Conservation (phyloP, 805 yeast species). For the Monosporozyma aerobia region DNA sequence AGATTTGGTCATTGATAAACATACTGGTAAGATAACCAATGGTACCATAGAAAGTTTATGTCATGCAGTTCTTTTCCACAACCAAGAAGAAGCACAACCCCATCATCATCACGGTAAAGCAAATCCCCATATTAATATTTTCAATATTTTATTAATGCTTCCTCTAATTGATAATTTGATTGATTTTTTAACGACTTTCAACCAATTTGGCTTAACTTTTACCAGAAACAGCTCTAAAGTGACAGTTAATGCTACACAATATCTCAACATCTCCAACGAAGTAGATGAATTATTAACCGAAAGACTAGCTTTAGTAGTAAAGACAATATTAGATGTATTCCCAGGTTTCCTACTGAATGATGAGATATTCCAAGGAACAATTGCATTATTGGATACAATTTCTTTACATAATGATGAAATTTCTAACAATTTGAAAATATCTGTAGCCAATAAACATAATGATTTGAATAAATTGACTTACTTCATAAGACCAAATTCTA, state of each 20-base stretch:
- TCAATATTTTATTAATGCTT: slow-evolving; percentile 40
- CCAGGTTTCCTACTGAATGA: slow-evolving; percentile 64
- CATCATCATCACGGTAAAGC: not conserved
- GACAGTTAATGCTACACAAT: slow-evolving; percentile 16
- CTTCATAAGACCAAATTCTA: not conserved
- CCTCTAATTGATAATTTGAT: slow-evolving; percentile 47
- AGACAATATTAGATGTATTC: slow-evolving; percentile 48
- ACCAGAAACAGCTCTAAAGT: slow-evolving; percentile 22
- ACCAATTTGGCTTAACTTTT: slow-evolving; percentile 33
- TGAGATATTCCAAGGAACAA: slow-evolving; percentile 47
- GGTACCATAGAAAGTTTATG: slow-evolving; percentile 67
- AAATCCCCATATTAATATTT: slow-evolving; percentile 4
- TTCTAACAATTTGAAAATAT: slow-evolving; percentile 43
- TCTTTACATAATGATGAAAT: slow-evolving; percentile 41
- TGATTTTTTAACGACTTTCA: slow-evolving; percentile 36
- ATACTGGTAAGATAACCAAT: slow-evolving; percentile 35
- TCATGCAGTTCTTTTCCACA: slow-evolving; percentile 54
- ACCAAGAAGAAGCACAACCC: not conserved
- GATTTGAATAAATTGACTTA: slow-evolving; percentile 25
- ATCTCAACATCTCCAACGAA: slow-evolving; percentile 22
- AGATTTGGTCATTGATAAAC: slow-evolving; percentile 41
- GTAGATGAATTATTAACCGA: slow-evolving; percentile 37
- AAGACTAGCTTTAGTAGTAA: slow-evolving; percentile 45
- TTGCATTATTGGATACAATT: slow-evolving; percentile 42
- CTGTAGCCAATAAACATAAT: slow-evolving; percentile 44